Evolutionary conservation across 2,329 filamentous ascomycete species (phyloP).

Genomic region (Talaromyces sp.): DNA sequence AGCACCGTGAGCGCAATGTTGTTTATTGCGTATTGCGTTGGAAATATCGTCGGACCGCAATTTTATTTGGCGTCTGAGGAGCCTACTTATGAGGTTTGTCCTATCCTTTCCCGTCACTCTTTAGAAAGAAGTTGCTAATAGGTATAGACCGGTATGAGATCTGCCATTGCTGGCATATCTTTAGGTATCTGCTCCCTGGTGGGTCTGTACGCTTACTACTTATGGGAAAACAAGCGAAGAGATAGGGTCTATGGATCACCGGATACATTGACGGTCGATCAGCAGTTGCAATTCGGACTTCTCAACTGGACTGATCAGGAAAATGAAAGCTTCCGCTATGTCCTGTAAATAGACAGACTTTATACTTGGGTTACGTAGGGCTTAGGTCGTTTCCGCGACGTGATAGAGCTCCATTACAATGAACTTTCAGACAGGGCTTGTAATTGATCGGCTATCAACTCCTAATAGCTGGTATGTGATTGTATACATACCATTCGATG

Average conservation of each 20-base stretch:
- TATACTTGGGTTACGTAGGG: not conserved
- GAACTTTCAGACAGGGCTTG: too few species aligned
- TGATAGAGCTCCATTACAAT: not conserved
- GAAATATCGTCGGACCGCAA: slow-evolving; percentile 35
- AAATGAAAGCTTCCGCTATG: slow-evolving; percentile 35
- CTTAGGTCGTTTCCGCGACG: not conserved
- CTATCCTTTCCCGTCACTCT: not conserved
- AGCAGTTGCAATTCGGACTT: slow-evolving; percentile 31
- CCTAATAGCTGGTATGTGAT: too few species aligned
- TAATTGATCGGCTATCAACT: not conserved
- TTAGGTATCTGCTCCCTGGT: slow-evolving; percentile 30
- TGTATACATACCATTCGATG: not conserved
- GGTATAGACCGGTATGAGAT: slow-evolving; percentile 8
- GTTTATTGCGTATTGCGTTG: slow-evolving; percentile 44
- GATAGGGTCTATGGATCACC: slow-evolving; percentile 28
- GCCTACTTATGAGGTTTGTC: slow-evolving; percentile 30
- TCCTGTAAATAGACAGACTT: slow-evolving; percentile 21
- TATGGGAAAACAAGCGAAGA: slow-evolving; percentile 30
- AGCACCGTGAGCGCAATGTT: slow-evolving; percentile 43
- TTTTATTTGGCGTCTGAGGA: slow-evolving; percentile 33
- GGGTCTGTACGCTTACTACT: slow-evolving; percentile 29
- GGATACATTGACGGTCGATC: slow-evolving; percentile 24
- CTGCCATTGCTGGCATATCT: slow-evolving; percentile 7
- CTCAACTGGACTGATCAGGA: slow-evolving; percentile 36
- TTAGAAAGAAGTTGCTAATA: not conserved